Evolutionary conservation across 2,329 filamentous ascomycete species (phyloP), one percentile per base, ranked within the genome.

Genomic region (Arthrobotrys sphaeroides): DNA sequence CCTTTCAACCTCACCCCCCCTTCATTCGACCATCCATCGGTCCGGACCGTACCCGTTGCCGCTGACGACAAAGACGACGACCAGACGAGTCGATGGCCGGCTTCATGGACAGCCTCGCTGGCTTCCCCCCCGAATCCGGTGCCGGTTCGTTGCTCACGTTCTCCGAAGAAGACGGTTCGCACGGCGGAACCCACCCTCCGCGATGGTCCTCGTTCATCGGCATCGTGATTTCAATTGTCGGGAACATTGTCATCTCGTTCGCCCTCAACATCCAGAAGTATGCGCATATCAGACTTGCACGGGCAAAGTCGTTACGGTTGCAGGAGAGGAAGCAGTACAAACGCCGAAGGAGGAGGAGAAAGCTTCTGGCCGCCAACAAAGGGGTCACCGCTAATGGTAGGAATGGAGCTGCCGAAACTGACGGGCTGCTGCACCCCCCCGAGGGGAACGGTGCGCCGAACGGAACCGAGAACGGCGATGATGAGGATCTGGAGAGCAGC

Each of bases 181-280:
- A 74, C 59, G 70, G 62, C 55, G 53, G 47, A 61, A 65, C 62
- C 9, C 45, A 67, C 40, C 62, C 72, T 43, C 64, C 72, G 24
- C 85, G 90, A 82, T 98, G 94, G 94, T 96, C 93, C 51, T 96
- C 93, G 24, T 85, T 98, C 64, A 98, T 99, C 81, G 95, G 95
- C 79, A 97, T 99, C 80, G 84, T 94, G 64, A 96, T 94, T 1
- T 94, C 95, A 59, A 96, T 99, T 80, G 87, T 91, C 60, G 95
- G 95, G 67, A 99, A 99, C 80, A 85, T 97, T 33, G 87, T 99
- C 62, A 98, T 99, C 78, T 96, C 94, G 0, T 89, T 99, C 77
- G 95, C 95, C 10, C 88, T 99, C 76, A 99, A 99, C 81, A 94
- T 96, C 57, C 95, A 99, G 83, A 89, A 95, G 78, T 98, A 98